phyloP scores from a whole-genome alignment of 202 grass and related monocot genomes.

The Eragrostis tef region DNA sequence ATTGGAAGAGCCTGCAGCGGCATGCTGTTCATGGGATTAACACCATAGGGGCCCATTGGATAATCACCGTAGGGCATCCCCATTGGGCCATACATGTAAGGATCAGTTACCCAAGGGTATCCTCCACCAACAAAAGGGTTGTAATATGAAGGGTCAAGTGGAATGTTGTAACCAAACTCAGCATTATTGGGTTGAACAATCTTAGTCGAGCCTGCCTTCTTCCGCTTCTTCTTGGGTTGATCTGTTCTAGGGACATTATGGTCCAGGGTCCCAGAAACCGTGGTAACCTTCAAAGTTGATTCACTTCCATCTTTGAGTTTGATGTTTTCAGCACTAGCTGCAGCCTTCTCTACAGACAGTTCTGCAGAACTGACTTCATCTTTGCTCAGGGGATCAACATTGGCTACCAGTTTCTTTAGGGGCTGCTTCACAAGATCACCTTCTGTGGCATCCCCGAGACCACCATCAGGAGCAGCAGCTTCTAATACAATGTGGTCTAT shows the following conservation, averaged over 20 bases:
- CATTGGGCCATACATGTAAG: conserved; percentile 51
- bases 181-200: conserved; percentile 38
- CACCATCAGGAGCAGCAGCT: conserved; percentile 38
- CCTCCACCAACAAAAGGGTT: conserved; percentile 54
- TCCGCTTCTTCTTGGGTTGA: conserved; percentile 62
- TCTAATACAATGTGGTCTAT: conserved; percentile 25
- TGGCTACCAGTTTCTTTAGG: conserved; percentile 28
- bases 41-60: conserved; percentile 43
- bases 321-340: conserved; percentile 35
- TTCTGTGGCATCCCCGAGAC: conserved; percentile 19
- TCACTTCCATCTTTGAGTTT: conserved; percentile 40
- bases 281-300: conserved; percentile 27
- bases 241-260: conserved; percentile 21
- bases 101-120: conserved; percentile 52
- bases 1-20: conserved; percentile 39
- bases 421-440: background rate
- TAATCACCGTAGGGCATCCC: conserved; percentile 54
- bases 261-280: conserved; percentile 27
- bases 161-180: conserved; percentile 45
- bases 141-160: conserved; percentile 52
- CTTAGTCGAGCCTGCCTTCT: conserved; percentile 50
- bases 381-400: conserved; percentile 30
- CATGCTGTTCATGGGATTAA: conserved; percentile 31
- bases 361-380: conserved; percentile 47
- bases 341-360: conserved; percentile 36